These are phyloP conservation scores for Hansenula lynferdii DNA, from an alignment of 1,139 yeast genomes.

Conservation along the genomic window DNA sequence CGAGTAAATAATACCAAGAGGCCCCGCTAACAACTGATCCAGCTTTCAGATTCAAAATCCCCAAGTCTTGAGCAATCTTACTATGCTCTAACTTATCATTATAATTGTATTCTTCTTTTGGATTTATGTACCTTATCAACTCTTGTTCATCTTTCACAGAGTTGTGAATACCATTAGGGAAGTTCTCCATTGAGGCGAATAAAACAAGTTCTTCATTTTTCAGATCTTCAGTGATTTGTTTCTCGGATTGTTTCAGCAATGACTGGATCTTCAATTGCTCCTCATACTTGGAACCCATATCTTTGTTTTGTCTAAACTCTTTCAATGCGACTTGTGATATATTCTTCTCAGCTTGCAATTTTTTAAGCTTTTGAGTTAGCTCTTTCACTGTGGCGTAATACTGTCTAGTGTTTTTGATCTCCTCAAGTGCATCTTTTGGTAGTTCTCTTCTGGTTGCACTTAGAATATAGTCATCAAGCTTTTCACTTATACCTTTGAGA, in stretches of 20 bases:
- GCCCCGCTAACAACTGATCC: slow-evolving; percentile 80
- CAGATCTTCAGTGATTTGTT: slow-evolving; percentile 32
- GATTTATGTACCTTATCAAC: slow-evolving; percentile 48
- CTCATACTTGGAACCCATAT: not conserved
- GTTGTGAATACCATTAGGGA: slow-evolving; percentile 67
- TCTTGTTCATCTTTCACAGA: slow-evolving; percentile 45
- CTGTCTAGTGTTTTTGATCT: slow-evolving; percentile 30
- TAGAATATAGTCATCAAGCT: slow-evolving; percentile 34
- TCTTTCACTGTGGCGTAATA: slow-evolving; percentile 21
- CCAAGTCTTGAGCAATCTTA: slow-evolving; percentile 53
- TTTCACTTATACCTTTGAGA: slow-evolving; percentile 38
- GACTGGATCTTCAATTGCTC: not conserved
- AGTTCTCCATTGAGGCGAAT: slow-evolving; percentile 38
- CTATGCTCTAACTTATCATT: slow-evolving; percentile 40
- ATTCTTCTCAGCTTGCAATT: slow-evolving; percentile 24
- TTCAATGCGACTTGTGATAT: slow-evolving; percentile 19
- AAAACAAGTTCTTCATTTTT: slow-evolving; percentile 35
- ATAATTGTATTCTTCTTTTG: slow-evolving; percentile 19
- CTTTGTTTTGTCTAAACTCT: not conserved
- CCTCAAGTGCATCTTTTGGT: slow-evolving; percentile 24
- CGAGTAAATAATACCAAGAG: slow-evolving; percentile 83
- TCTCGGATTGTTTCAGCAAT: slow-evolving; percentile 27
- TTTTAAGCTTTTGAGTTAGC: slow-evolving; percentile 11
- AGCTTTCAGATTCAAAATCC: slow-evolving; percentile 61
- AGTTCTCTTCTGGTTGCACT: slow-evolving; percentile 46